Percentiles rank a stretch among this genome's conserved stretches.
phyloP scores from a whole-genome alignment of 2,329 filamentous ascomycete species.

The Cytospora mali region DNA sequence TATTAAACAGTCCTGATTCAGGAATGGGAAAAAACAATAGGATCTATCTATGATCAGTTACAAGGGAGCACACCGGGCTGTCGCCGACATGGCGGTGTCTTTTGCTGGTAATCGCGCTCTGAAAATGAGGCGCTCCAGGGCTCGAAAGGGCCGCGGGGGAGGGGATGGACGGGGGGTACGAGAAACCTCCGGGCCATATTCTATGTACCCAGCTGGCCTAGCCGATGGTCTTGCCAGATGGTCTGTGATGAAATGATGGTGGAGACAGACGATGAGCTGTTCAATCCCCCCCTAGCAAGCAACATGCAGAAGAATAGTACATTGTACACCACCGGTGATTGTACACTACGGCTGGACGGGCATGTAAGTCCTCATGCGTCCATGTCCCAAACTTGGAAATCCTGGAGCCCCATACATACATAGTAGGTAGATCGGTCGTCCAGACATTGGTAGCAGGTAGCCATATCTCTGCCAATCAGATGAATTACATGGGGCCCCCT shows the following conservation, averaged over 20 bases:
- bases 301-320: too few relatives aligned
- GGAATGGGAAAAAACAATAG: neutral
- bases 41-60: neutral
- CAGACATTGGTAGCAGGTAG: too few relatives aligned
- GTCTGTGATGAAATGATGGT: neutral
- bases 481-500: neutral
- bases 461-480: neutral
- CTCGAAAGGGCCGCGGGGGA: neutral
- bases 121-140: neutral
- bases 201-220: neutral
- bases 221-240: neutral
- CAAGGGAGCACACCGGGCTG: slow-evolving; percentile 1
- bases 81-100: slow-evolving; percentile 24
- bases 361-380: neutral
- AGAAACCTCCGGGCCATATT: neutral
- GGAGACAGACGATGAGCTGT: neutral
- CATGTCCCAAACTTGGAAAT: neutral
- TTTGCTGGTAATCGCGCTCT: neutral
- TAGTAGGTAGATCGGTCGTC: too few relatives aligned
- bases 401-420: neutral
- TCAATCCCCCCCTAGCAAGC: neutral
- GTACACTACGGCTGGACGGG: too few relatives aligned
- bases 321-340: too few relatives aligned
- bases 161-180: neutral
- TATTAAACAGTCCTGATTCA: neutral